phyloP scores from a whole-genome alignment of 2,329 filamentous ascomycete species.

The Sporothrix protearum region DNA sequence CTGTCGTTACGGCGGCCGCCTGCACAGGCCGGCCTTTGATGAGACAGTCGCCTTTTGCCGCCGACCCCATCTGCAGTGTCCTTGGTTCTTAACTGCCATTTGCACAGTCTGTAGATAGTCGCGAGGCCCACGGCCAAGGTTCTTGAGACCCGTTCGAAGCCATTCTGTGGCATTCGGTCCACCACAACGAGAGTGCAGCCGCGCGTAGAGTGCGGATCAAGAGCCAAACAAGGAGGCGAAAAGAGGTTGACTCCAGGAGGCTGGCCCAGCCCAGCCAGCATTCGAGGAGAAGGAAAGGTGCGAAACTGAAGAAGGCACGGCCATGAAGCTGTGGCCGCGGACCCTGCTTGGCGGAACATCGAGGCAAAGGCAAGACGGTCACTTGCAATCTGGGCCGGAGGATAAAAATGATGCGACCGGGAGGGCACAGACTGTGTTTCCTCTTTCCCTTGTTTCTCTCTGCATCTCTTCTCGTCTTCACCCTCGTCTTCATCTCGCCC shows the following conservation, averaged over 20 bases:
- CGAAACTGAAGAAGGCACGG: background rate
- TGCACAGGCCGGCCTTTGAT: background rate
- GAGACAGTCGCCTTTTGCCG: constrained; percentile 6
- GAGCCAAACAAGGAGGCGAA: background rate
- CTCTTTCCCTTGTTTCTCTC: background rate
- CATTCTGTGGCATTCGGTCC: constrained; percentile 14
- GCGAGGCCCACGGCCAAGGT: constrained; percentile 6
- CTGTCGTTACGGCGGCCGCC: background rate
- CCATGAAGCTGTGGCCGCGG: constrained; percentile 2
- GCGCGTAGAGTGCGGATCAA: background rate
- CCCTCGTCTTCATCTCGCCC: constrained; percentile 8
- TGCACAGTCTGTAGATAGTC: background rate
- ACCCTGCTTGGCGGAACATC: constrained; percentile 13
- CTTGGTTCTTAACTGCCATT: constrained; percentile 9
- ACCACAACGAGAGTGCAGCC: background rate
- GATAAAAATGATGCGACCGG: constrained; percentile 17
- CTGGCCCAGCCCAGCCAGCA: constrained; percentile 9
- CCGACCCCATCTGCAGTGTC: background rate
- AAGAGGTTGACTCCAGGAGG: background rate
- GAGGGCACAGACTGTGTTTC: constrained; percentile 9
- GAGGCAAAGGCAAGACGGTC: background rate
- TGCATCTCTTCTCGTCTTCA: background rate
- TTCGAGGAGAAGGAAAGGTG: constrained; percentile 1
- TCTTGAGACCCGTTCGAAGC: background rate
- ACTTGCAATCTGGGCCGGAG: background rate